Conservation (phyloP, 2,329 filamentous ascomycete species). For the Aphanocladium album region DNA sequence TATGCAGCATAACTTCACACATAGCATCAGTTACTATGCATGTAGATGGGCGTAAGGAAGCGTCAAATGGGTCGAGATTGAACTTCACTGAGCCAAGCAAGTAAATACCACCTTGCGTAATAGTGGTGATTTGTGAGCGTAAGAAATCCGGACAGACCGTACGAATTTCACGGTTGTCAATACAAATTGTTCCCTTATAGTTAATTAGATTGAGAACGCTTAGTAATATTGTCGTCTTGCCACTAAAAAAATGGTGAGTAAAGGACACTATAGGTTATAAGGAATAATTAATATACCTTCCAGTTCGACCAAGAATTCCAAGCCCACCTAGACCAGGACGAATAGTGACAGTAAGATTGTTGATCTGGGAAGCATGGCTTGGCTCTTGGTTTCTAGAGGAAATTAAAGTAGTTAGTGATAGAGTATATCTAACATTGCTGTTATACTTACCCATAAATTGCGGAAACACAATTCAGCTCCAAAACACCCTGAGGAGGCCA, state of each 20-base stretch:
- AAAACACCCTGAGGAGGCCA: not conserved
- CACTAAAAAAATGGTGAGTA: not conserved
- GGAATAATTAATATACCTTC: too few relatives aligned
- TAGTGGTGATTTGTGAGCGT: not conserved
- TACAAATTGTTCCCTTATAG: not conserved
- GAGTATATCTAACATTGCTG: too few relatives aligned
- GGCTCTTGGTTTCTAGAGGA: too few relatives aligned
- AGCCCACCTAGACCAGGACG: not conserved
- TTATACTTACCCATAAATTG: not conserved
- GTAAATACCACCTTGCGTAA: not conserved
- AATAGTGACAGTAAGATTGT: not conserved
- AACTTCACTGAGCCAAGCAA: not conserved
- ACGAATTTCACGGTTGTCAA: conserved; percentile 2
- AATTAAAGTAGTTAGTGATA: too few relatives aligned
- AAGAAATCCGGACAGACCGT: not conserved
- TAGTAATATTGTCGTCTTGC: conserved; percentile 1
- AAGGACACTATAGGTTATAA: too few relatives aligned
- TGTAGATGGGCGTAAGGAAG: not conserved
- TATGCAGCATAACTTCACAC: not conserved
- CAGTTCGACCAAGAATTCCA: not conserved
- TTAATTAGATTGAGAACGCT: not conserved
- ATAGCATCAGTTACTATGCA: not conserved
- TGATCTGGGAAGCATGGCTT: not conserved
- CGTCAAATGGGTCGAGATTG: not conserved
- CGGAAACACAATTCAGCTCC: not conserved